A percentile compares a stretch with the other conserved stretches of the same genome.
Conservation (phyloP, 495 filamentous ascomycete species). For the Massariosphaeria phaeospora region DNA sequence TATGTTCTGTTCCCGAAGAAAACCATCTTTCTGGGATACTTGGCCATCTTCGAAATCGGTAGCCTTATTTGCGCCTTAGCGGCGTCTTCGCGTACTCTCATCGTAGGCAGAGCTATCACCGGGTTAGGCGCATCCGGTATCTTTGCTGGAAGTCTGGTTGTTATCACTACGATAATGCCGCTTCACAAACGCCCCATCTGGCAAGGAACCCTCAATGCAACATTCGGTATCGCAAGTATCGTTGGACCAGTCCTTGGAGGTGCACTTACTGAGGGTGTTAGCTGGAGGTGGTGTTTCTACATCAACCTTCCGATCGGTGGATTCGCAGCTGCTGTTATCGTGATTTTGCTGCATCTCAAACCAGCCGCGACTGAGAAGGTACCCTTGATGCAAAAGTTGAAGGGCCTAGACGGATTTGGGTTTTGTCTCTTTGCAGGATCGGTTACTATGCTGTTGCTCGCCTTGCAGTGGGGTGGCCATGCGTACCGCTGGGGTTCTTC, state of each 20-base stretch:
- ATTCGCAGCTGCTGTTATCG: constrained; percentile 51
- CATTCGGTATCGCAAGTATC: constrained; percentile 71
- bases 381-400: constrained; percentile 45
- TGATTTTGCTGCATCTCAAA: constrained; percentile 50
- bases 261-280: constrained; percentile 42
- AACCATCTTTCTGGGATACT: constrained; percentile 60
- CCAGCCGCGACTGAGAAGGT: background rate
- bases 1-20: constrained; percentile 75
- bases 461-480: constrained; percentile 71
- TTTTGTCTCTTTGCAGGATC: constrained; percentile 63
- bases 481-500: constrained; percentile 56
- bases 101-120: constrained; percentile 77
- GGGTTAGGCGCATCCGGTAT: constrained; percentile 79
- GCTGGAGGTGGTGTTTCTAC: constrained; percentile 83
- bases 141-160: constrained; percentile 76
- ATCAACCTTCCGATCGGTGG: constrained; percentile 63
- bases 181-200: constrained; percentile 65
- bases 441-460: constrained; percentile 67
- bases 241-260: constrained; percentile 39
- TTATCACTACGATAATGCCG: constrained; percentile 72
- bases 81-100: constrained; percentile 66
- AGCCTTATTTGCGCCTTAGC: constrained; percentile 75
- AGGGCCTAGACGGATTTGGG: constrained; percentile 62
- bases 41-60: constrained; percentile 78
- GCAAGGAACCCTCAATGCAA: constrained; percentile 63